These are phyloP conservation scores for Kluyveromyces siamensis DNA, from an alignment of 805 yeast species.

Conservation along the genomic window DNA sequence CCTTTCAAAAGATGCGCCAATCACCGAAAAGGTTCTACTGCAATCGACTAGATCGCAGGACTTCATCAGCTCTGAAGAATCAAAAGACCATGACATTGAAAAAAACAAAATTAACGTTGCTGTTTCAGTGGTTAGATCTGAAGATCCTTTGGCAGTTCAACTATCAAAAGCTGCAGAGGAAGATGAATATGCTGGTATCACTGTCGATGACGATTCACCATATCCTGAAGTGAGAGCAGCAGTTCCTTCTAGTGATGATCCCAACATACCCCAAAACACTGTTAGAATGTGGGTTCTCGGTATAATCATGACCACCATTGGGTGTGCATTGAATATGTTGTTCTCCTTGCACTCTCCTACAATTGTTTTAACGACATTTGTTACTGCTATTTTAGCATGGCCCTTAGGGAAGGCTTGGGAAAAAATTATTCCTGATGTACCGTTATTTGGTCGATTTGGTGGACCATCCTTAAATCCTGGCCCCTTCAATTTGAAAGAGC, in stretches of 20 bases:
- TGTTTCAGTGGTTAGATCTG: slow-evolving; percentile 3
- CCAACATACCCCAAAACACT: slow-evolving; percentile 38
- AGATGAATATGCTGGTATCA: slow-evolving; percentile 9
- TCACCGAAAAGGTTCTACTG: slow-evolving; percentile 6
- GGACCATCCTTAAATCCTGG: slow-evolving; percentile 42
- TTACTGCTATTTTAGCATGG: slow-evolving; percentile 50
- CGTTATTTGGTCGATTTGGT: slow-evolving; percentile 20
- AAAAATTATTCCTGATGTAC: slow-evolving; percentile 26
- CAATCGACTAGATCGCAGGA: background rate
- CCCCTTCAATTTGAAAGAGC: slow-evolving; percentile 57
- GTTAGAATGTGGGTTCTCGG: slow-evolving; percentile 48
- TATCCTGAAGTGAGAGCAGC: slow-evolving; percentile 63
- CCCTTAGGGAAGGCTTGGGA: slow-evolving; percentile 51
- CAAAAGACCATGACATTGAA: slow-evolving; percentile 3
- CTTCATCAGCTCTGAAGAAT: slow-evolving; percentile 2
- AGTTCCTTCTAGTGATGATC: slow-evolving; percentile 50
- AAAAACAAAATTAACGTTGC: background rate
- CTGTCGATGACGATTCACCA: slow-evolving; percentile 36
- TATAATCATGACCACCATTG: slow-evolving; percentile 43
- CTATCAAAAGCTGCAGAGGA: slow-evolving; percentile 2
- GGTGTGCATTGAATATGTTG: slow-evolving; percentile 51
- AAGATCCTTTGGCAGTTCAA: background rate
- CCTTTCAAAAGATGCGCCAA: slow-evolving; percentile 6
- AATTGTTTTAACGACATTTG: slow-evolving; percentile 40
- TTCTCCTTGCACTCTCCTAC: slow-evolving; percentile 51